These are phyloP conservation scores for Diphasiastrum complanatum DNA, from an alignment of 83 land plant species.

Conservation along the genomic window DNA sequence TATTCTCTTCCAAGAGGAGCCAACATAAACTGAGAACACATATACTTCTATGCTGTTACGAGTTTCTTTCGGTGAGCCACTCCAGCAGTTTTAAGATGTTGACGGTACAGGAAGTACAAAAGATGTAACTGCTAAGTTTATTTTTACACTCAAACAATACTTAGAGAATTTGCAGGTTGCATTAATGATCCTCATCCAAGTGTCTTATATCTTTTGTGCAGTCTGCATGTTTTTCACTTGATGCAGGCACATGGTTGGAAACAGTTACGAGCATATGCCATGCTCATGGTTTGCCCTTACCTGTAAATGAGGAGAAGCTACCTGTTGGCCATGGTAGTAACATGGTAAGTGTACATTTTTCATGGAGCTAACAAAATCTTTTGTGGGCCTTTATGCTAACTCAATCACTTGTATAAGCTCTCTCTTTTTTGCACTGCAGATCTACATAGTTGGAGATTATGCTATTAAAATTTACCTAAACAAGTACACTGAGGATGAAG, in stretches of 20 bases:
- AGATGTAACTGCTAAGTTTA: neutral
- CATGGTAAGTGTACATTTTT: constrained; percentile 57
- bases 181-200: no score
- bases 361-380: neutral
- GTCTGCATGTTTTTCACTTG: constrained; percentile 83
- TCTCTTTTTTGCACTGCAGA: constrained; percentile 36
- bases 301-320: constrained; percentile 69
- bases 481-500: constrained; percentile 24
- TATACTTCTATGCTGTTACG: no score
- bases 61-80: no score
- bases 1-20: no score
- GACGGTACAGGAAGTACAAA: no score
- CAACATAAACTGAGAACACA: no score
- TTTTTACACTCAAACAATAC: neutral
- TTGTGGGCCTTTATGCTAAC: neutral
- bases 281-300: constrained; percentile 47
- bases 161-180: no score
- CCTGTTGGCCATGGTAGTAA: constrained; percentile 98
- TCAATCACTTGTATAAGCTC: neutral
- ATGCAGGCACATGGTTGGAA: constrained; percentile 61
- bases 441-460: constrained; percentile 58
- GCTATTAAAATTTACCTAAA: constrained; percentile 80
- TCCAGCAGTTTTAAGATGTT: no score
- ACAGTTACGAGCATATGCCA: constrained; percentile 51
- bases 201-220: no score